Conservation (phyloP, 331 rosid genomes). For the Rhamnella rubrinervis region DNA sequence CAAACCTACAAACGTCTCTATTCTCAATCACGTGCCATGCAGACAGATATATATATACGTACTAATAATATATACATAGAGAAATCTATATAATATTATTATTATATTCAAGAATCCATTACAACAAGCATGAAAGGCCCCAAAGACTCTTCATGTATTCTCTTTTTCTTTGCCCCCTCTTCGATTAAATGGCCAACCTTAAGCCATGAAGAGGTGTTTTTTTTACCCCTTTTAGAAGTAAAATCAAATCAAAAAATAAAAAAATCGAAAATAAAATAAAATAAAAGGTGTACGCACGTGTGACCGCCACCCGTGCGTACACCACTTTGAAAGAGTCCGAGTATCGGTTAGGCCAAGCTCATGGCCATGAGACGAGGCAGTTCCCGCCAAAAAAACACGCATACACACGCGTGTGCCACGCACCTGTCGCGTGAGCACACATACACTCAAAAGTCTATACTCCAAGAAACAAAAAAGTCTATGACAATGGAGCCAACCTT, state of each 20-base stretch:
- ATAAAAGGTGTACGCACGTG: constrained; percentile 36
- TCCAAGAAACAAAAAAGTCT: constrained; percentile 21
- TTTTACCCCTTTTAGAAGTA: constrained; percentile 1
- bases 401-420: constrained; percentile 40
- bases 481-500: constrained; percentile 36
- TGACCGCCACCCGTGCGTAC: constrained; percentile 59
- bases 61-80: not conserved
- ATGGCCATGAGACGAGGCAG: constrained; percentile 30
- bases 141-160: constrained; percentile 56
- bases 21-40: constrained; percentile 48
- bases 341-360: constrained; percentile 48
- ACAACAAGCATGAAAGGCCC: constrained; percentile 82
- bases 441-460: constrained; percentile 16
- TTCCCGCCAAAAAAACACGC: constrained; percentile 64
- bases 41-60: not conserved
- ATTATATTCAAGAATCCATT: constrained; percentile 42
- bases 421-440: constrained; percentile 44
- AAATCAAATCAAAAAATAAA: constrained; percentile 32
- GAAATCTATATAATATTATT: constrained; percentile 24
- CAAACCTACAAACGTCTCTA: constrained; percentile 52
- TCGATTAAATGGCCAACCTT: constrained; percentile 32
- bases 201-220: constrained; percentile 33
- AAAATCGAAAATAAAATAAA: constrained; percentile 27
- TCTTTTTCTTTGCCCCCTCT: not conserved
- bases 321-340: constrained; percentile 32